phyloP scores from a whole-genome alignment of 768 basidiomycete genomes.

The Lactifluus pinguis region DNA sequence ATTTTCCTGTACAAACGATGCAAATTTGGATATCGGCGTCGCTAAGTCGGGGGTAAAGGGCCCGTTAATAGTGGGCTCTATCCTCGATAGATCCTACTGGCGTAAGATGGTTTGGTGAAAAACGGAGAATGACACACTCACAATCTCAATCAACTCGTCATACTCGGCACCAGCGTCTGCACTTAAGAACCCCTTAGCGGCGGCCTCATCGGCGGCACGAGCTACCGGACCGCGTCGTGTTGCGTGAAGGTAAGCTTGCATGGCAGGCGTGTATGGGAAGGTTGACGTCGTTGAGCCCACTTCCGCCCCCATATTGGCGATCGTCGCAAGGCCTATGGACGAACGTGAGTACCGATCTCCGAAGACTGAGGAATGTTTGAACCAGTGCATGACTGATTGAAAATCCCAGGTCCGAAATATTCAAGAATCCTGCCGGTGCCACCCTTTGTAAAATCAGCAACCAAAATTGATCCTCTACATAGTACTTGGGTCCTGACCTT shows the following conservation, averaged over 20 bases:
- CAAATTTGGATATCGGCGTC: slow-evolving; percentile 88
- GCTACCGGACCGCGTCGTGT: slow-evolving; percentile 86
- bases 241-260: slow-evolving; percentile 83
- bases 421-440: slow-evolving; percentile 95
- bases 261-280: slow-evolving; percentile 89
- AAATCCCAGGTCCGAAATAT: slow-evolving; percentile 93
- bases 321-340: slow-evolving; percentile 71
- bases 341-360: not conserved
- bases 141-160: slow-evolving; percentile 90
- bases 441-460: slow-evolving; percentile 42
- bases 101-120: slow-evolving; percentile 1
- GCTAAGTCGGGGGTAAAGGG: slow-evolving; percentile 97
- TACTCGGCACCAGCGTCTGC: slow-evolving; percentile 89
- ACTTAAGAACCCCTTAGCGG: slow-evolving; percentile 61
- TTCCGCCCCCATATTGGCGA: slow-evolving; percentile 99
- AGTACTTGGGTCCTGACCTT: slow-evolving; percentile 60
- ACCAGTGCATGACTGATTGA: slow-evolving; percentile 88
- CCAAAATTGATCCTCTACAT: not conserved
- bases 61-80: slow-evolving; percentile 92
- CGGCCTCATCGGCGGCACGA: slow-evolving; percentile 76
- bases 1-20: slow-evolving; percentile 65
- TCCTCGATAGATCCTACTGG: slow-evolving; percentile 68
- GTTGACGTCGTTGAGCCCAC: slow-evolving; percentile 99
- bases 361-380: slow-evolving; percentile 11
- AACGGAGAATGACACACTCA: slow-evolving; percentile 30